Evolutionary conservation across 1,284 basidiomycete genomes (phyloP).

Genomic region (Schizopora paradoxa): DNA sequence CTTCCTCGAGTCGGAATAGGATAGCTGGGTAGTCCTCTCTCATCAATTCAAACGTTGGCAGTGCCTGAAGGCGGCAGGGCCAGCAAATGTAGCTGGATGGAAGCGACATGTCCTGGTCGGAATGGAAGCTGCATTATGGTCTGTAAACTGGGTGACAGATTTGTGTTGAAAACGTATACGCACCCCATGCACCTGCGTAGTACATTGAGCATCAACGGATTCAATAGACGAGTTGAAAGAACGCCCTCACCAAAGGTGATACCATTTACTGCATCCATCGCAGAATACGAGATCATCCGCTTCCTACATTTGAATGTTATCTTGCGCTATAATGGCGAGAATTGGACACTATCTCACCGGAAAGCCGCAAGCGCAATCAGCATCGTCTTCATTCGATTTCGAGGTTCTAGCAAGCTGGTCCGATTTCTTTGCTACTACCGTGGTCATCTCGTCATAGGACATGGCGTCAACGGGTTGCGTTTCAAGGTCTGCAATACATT

Average conservation of each 20-base stretch:
- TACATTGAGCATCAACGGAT: not conserved
- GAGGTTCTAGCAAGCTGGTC: not conserved
- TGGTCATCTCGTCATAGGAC: slow-evolving; percentile 15
- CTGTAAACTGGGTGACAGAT: slow-evolving; percentile 1
- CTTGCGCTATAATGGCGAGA: slow-evolving; percentile 1
- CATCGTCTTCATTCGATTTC: slow-evolving; percentile 16
- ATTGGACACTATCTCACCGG: slow-evolving; percentile 32
- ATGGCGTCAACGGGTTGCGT: slow-evolving; percentile 40
- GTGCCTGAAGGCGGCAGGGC: slow-evolving; percentile 60
- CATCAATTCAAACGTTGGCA: slow-evolving; percentile 64
- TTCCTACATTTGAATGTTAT: slow-evolving; percentile 28
- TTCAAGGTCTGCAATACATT: slow-evolving; percentile 37
- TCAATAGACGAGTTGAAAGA: not conserved
- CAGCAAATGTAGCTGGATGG: slow-evolving; percentile 60
- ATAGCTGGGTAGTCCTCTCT: slow-evolving; percentile 54
- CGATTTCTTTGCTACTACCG: slow-evolving; percentile 13
- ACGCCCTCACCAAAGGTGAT: slow-evolving; percentile 59
- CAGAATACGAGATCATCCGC: slow-evolving; percentile 55
- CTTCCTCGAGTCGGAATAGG: slow-evolving; percentile 55
- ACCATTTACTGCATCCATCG: slow-evolving; percentile 68
- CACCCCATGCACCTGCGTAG: slow-evolving; percentile 74
- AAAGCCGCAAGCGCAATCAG: slow-evolving; percentile 63
- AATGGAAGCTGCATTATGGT: slow-evolving; percentile 50
- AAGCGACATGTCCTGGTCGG: slow-evolving; percentile 47
- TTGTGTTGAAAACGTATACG: slow-evolving; percentile 6